Evolutionary conservation across 805 yeast species (phyloP).

Genomic region (Saccharomycopsis sp.): DNA sequence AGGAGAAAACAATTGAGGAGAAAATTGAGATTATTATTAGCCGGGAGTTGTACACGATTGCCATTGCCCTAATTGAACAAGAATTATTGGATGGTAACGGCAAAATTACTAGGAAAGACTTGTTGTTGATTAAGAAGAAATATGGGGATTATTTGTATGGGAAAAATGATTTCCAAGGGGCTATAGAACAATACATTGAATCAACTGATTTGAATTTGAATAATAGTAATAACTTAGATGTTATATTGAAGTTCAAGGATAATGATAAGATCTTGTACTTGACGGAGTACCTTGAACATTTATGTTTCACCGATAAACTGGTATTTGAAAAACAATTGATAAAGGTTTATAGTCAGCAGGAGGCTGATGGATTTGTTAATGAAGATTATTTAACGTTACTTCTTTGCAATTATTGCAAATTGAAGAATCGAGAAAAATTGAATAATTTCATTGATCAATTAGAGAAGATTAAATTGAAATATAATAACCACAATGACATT

Average conservation of each 20-base stretch:
- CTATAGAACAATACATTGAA: conserved; percentile 68
- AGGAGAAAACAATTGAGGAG: conserved; percentile 58
- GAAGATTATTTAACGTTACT: conserved; percentile 47
- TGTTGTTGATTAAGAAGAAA: conserved; percentile 40
- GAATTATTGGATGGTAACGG: conserved; percentile 19
- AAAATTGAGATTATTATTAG: conserved; percentile 63
- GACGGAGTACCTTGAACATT: conserved; percentile 35
- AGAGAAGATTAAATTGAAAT: conserved; percentile 14
- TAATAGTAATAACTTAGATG: conserved; percentile 25
- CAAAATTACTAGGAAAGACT: conserved; percentile 25
- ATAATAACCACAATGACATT: conserved; percentile 1
- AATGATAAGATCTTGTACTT: conserved; percentile 43
- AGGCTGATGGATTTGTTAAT: conserved; percentile 1
- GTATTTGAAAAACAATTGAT: conserved; percentile 29
- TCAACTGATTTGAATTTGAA: conserved; percentile 32
- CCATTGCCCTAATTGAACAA: conserved; percentile 56
- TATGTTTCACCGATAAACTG: conserved; percentile 11
- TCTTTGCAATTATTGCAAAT: conserved; percentile 49
- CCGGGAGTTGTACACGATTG: conserved; percentile 64
- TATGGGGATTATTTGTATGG: conserved; percentile 71
- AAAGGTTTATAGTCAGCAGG: conserved; percentile 20
- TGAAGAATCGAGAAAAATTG: conserved; percentile 38
- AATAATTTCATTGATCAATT: conserved; percentile 33
- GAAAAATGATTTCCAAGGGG: conserved; percentile 57
- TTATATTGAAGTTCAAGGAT: conserved; percentile 49